Evolutionary conservation across 352 stramenopile genomes (phyloP), one percentile per base, ranked within the genome.

Genomic region (Thraustotheca clavata): DNA sequence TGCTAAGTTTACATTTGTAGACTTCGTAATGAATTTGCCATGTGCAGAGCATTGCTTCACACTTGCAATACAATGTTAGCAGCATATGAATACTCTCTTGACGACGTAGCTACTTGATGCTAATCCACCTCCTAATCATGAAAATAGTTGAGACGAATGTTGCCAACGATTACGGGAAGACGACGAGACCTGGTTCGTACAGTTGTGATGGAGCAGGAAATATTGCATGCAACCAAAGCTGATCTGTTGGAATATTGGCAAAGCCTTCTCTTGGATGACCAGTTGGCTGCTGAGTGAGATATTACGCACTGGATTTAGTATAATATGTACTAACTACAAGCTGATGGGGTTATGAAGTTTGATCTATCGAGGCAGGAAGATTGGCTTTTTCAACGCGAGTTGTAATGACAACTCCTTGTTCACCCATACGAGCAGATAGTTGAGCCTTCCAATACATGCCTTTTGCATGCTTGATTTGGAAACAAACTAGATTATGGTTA

Each of bases 401-500:
- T 24, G 80, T 89, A 70, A 81, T 87, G 60, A 93, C 79, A 26
- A 93, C 71, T 31, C 81, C 82, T 59, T 83, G 78, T 32, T 91
- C 81, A 8, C 77, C 77, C 72, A 89, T 72, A 40, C 80, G 79
- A 59, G 81, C 83, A n/a, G 72, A 72, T 31, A 83, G 87, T 67
- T 91, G 78, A 14, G 81, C 83, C 49, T 80, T 72, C 67, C 83
- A 88, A 67, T 76, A 87, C 70, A 87, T 80, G 73, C 81, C 81
- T 26, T 89, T 79, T 55, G 71, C 79, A 57, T 79, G 77, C 68
- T 91, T 93, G 88, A 89, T 88, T 68, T 83, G 71, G 68, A 89
- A 91, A 62, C 77, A 73, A 69, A 93, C 83, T 93, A 71, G 22
- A 22, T 20, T 18, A 55, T 29, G 68, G 48, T 34, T 27, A 4